A percentile compares a stretch with the other conserved stretches of the same genome.
Conservation (phyloP, 106 monocot species). For the Dactylorhiza incarnata region DNA sequence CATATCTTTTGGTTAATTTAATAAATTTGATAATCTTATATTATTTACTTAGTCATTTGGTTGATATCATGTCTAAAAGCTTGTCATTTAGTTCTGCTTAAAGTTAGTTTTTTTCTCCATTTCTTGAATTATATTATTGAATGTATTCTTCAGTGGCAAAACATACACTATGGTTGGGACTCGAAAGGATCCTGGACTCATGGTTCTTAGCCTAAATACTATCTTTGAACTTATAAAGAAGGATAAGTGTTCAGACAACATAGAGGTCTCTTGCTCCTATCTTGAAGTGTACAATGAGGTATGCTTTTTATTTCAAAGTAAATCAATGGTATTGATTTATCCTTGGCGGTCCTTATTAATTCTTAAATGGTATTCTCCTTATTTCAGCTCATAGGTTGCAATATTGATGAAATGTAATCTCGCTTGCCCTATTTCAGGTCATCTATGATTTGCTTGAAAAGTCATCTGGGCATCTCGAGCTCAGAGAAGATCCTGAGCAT, state of each 20-base stretch:
- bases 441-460: conserved; percentile 99
- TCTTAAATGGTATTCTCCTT: background rate
- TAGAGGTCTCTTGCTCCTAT: conserved; percentile 96
- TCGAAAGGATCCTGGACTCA: conserved; percentile 86
- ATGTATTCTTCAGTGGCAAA: conserved; percentile 71
- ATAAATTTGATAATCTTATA: background rate
- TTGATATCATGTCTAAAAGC: background rate
- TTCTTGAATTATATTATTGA: conserved; percentile 1
- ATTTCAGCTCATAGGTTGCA: background rate
- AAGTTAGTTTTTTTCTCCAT: background rate
- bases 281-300: conserved; percentile 99
- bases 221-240: conserved; percentile 94
- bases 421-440: conserved; percentile 44
- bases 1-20: background rate
- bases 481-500: conserved; percentile 90
- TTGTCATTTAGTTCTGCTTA: background rate
- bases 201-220: conserved; percentile 96
- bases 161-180: conserved; percentile 99
- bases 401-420: conserved; percentile 6
- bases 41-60: background rate
- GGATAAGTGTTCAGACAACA: conserved; percentile 60
- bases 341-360: background rate
- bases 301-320: conserved; percentile 11
- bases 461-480: conserved; percentile 88
- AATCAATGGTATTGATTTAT: background rate